Evolutionary conservation across 768 basidiomycete genomes (phyloP), one percentile per base, ranked within the genome.

Genomic region (Xerocomellus amylosporus): DNA sequence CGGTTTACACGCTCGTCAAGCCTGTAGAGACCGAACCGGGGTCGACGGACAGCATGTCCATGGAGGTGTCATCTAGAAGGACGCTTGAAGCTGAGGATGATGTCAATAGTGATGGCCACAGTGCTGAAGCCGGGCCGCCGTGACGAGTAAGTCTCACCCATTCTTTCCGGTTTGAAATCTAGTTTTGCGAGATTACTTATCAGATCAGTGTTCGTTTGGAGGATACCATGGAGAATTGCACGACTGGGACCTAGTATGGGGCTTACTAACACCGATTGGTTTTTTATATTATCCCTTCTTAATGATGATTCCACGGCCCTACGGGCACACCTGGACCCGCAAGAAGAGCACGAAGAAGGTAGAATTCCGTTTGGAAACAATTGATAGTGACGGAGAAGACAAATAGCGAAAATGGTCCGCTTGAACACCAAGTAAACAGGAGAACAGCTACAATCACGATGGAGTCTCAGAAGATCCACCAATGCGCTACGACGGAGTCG

Each of bases 21-120:
- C 53, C 49, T 22, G 38, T 58, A 37, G 34, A 56, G 39, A 54
- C 49, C 15, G 56, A 58, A 33, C 62, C 62, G 19, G 26, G 24
- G 24, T 48, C 47, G 13, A 52, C 53, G 22, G 39, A 7, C 31
- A 33, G 33, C 26, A 55, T 63, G 51, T 28, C 30, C 15, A 7
- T 45, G 10, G 54, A 36, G n/a, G 33, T 20, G 15, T 28, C 55
- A 15, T 34, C 42, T 19, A 22, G 15, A 43, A 26, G n/a, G 33
- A 31, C 13, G 30, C 26, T 24, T 9, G 43, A 43, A 33, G 34
- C 17, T 13, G 50, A 12, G 42, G 24, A 8, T 15, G 8, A 56
- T n/a, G 45, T 28, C 39, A 17, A 40, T 7, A 14, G 24, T 19
- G 37, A 20, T 13, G 53, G 15, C 14, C 38, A 24, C 2, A 24